Base-by-base conservation (phyloP, 2,329 filamentous ascomycete species). In the Neurospora crassa region DNA sequence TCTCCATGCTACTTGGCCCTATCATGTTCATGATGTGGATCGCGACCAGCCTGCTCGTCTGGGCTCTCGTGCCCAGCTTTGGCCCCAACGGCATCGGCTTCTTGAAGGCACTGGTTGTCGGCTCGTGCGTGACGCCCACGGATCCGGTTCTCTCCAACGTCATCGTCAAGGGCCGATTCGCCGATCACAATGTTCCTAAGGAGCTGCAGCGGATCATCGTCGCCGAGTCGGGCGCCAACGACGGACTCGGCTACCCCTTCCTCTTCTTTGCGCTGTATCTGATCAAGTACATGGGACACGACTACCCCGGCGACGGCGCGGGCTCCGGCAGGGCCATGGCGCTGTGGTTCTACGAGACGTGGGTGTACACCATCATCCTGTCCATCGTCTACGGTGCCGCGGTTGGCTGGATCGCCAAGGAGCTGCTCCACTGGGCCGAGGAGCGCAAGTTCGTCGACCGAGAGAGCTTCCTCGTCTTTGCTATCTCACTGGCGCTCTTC, bases 91-190 rank as follows among this genome's bases (percentile, higher is more conserved):
- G 53, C 53, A 83, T 95, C 18, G 84, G 84, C 40, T 92, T 96
- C 74, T 84, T 97, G 1, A 91, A 96, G 75, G 92, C 94, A 0
- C 84, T 97, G 12, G 91, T 90, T 18, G 84, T 97, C 12, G 94
- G 90, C 1, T 92, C 94, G 0, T 97, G 94, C 77, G 89, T 97
- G n/a, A 96, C 94, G 2, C 94, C 94, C 0, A 97, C 94, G 0
- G 94, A 97, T 76, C 94, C 94, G 0, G 89, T 97, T 1, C 81
- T 97, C 45, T 95, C 92, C 18, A 95, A 96, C 74, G 92, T 92
- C 2, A 97, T 97, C 71, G 93, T 97, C 67, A 97, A 97, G 82
- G 94, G 94, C 41, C 94, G 92, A 76, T 97, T 97, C 78, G 94
- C 94, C 0, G 94, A 97, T 77, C 91, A 94, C 76, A 96, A 97